phyloP scores from a whole-genome alignment of 2,329 filamentous ascomycete genomes.

The Chrysoporthe cubensis region DNA sequence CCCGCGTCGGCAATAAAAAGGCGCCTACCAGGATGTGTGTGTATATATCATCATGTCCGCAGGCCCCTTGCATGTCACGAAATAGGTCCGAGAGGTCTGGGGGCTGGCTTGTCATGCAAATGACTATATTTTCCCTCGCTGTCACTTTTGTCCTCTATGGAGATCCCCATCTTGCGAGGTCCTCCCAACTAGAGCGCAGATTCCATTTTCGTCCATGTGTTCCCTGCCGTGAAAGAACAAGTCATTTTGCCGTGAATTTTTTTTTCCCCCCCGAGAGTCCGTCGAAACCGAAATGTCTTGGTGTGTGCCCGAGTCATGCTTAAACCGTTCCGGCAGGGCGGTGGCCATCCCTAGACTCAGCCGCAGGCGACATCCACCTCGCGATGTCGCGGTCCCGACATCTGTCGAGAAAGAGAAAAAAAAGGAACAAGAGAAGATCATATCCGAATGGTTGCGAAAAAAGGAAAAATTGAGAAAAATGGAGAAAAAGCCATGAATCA shows the following conservation, averaged over 20 bases:
- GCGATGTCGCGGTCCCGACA: conserved; percentile 18
- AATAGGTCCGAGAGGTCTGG: background rate
- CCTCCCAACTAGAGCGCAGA: conserved; percentile 26
- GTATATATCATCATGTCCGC: background rate
- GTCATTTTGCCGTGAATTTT: conserved; percentile 22
- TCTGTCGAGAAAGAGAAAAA: conserved; percentile 9
- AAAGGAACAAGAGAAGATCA: conserved; percentile 6
- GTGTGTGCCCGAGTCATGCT: conserved; percentile 15
- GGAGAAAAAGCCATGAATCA: conserved; percentile 29
- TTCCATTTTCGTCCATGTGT: conserved; percentile 26
- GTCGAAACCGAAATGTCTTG: conserved; percentile 25
- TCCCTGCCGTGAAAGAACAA: conserved; percentile 24
- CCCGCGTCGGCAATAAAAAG: background rate
- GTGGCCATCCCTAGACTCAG: conserved; percentile 18
- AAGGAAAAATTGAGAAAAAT: conserved; percentile 14
- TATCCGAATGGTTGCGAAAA: background rate
- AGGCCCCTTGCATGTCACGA: background rate
- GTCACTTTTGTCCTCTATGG: conserved; percentile 22
- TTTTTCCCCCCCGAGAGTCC: conserved; percentile 19
- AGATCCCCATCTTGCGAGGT: conserved; percentile 10
- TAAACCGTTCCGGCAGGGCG: conserved; percentile 15
- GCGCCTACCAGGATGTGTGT: background rate
- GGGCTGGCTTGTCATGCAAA: background rate
- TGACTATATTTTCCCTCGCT: conserved; percentile 6
- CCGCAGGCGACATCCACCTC: conserved; percentile 18